Conservation (phyloP, 139 green algal genomes). For the Microglena sp. region DNA sequence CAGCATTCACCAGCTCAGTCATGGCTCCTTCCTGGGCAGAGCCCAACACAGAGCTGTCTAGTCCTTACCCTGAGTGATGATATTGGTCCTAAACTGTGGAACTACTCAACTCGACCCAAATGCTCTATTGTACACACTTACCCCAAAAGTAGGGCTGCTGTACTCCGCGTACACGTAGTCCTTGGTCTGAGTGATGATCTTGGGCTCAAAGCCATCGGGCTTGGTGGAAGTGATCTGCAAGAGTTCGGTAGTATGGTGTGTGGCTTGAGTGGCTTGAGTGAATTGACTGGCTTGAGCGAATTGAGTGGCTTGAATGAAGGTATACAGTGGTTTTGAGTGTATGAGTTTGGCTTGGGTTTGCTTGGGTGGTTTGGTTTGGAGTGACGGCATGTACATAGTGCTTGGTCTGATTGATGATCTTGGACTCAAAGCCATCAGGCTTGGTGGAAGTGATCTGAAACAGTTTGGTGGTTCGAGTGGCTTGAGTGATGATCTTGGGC, state of each 20-base stretch:
- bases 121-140: conserved; percentile 57
- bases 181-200: conserved; percentile 66
- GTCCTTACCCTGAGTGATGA: no score
- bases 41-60: no score
- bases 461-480: neutral
- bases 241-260: no score
- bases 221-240: conserved; percentile 38
- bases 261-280: no score
- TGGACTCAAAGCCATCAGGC: conserved; percentile 70
- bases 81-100: no score
- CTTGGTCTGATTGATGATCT: conserved; percentile 64
- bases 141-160: conserved; percentile 77
- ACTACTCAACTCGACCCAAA: no score
- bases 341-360: no score
- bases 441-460: conserved; percentile 32
- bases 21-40: conserved; percentile 71
- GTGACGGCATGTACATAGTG: no score
- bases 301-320: neutral
- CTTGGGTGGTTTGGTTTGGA: no score
- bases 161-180: conserved; percentile 94
- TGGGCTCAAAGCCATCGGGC: conserved; percentile 72
- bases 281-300: neutral
- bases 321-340: no score
- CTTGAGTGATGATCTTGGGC: no score
- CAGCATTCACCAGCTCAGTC: conserved; percentile 62